Evolutionary conservation across 2,329 filamentous ascomycete genomes (phyloP).

Genomic region (Geosmithia flava): DNA sequence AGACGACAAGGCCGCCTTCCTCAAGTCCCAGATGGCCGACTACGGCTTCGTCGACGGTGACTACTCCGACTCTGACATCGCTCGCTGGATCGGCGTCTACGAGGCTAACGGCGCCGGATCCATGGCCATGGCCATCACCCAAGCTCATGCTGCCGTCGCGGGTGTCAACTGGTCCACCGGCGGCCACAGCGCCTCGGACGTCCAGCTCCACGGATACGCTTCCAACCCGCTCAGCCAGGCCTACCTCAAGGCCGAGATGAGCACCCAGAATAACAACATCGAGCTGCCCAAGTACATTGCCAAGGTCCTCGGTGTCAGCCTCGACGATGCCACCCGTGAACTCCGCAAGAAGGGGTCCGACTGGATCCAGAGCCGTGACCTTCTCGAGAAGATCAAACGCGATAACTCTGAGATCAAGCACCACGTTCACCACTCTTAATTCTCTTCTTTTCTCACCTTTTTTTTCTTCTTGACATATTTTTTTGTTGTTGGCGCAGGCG

Average conservation of each 20-base stretch:
- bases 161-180: constrained; percentile 10
- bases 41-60: constrained; percentile 7
- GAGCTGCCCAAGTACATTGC: constrained; percentile 12
- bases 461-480: not conserved
- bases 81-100: constrained; percentile 4
- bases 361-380: constrained; percentile 11
- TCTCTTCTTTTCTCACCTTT: not conserved
- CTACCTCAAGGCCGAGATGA: constrained; percentile 8
- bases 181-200: constrained; percentile 9
- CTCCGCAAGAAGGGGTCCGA: constrained; percentile 9
- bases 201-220: constrained; percentile 9
- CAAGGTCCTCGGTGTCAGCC: constrained; percentile 9
- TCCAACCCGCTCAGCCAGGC: constrained; percentile 2
- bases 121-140: constrained; percentile 5
- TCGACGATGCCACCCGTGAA: constrained; percentile 8
- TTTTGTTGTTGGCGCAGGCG: not conserved
- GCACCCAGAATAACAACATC: constrained; percentile 12
- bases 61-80: constrained; percentile 5
- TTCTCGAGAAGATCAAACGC: constrained; percentile 6
- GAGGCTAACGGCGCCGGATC: constrained; percentile 3
- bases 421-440: constrained; percentile 3
- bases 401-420: constrained; percentile 3
- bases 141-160: constrained; percentile 5
- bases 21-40: constrained; percentile 6
- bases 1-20: constrained; percentile 6